A percentile compares a stretch with the other conserved stretches of the same genome.
Evolutionary conservation across 2,329 filamentous ascomycete species (phyloP).

Genomic region (Bretziella fagacearum): DNA sequence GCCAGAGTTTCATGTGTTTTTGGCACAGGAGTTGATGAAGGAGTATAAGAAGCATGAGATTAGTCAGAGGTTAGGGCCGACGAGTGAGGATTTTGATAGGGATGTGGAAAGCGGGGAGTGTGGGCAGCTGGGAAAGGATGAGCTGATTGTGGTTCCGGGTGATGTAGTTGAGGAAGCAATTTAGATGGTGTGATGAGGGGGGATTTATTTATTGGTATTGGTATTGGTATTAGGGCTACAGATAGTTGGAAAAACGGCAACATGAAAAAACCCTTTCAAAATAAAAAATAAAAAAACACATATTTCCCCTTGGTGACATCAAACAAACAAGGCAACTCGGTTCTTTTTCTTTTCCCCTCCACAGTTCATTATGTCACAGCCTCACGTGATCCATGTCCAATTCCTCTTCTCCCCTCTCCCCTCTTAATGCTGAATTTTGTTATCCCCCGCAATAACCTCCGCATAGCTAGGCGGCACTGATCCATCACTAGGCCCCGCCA

Average conservation of each 20-base stretch:
- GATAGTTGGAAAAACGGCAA: too few relatives aligned
- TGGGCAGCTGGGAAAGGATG: neutral
- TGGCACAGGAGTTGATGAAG: constrained; percentile 53
- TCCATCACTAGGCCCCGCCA: constrained; percentile 24
- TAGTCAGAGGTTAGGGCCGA: neutral
- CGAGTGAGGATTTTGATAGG: neutral
- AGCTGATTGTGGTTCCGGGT: constrained; percentile 1
- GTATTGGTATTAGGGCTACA: too few relatives aligned
- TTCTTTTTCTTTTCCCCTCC: too few relatives aligned
- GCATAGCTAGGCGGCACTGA: constrained; percentile 68
- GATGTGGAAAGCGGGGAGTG: neutral
- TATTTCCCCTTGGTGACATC: too few relatives aligned
- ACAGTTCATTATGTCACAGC: too few relatives aligned
- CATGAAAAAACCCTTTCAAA: too few relatives aligned
- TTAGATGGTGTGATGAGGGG: neutral
- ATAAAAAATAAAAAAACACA: too few relatives aligned
- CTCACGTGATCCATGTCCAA: too few relatives aligned
- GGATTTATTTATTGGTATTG: neutral
- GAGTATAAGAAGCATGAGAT: neutral
- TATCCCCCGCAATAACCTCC: constrained; percentile 73
- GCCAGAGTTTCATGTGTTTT: constrained; percentile 45
- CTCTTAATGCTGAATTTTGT: constrained; percentile 57
- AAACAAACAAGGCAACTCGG: too few relatives aligned
- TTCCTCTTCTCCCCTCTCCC: neutral
- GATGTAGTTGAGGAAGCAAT: neutral